Evolutionary conservation across 1,139 yeast species (phyloP), one percentile per base, ranked within the genome.

Genomic region (Lodderomyces orthopsilosis): DNA sequence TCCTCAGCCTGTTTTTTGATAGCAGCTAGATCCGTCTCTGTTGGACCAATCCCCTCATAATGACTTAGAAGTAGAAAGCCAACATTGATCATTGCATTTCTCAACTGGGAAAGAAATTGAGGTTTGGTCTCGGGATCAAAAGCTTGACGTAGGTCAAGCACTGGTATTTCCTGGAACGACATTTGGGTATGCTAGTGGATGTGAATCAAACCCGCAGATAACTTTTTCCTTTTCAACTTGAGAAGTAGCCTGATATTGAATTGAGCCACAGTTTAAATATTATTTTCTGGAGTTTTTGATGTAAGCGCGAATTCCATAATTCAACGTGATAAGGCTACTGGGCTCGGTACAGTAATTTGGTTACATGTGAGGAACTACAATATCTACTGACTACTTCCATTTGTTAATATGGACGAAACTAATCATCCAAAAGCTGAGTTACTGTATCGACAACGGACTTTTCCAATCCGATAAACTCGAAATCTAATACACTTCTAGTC

Each of bases 11-110:
- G 67, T 2, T 54, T 54, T 50, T 70, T 69, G 40, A 83, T 65
- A 3, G 58, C 56, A 8, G 55, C 59, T 27, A 81, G 70, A 33
- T 74, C 70, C 9, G 56, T 54, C 51, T 61, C 33, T 37, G 53
- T 12, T 43, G 74, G 63, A 1, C 74, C 83, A 6, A 46, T 46
- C 2, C 41, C 23, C 27, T 62, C 73, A 52, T 71, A 78, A 57
- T 79, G 77, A 40, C 62, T 65, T 21, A 81, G 61, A 42, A 81
- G 70, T 42, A 83, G 66, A 57, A 83, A 83, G 4, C 89, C 89
- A 23, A 81, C 79, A 37, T 78, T 72, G 48, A 83, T 75, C 37
- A 81, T 62, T 0, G 86, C 85, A 52, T 77, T 61, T 39, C 77
- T 68, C 35, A 83, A 68, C 18, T 74, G 65, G 1, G 45, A 51